A percentile compares a stretch with the other conserved stretches of the same genome.
phyloP scores from a whole-genome alignment of 2,329 filamentous ascomycete genomes.

The Pseudogymnoascus sp. region DNA sequence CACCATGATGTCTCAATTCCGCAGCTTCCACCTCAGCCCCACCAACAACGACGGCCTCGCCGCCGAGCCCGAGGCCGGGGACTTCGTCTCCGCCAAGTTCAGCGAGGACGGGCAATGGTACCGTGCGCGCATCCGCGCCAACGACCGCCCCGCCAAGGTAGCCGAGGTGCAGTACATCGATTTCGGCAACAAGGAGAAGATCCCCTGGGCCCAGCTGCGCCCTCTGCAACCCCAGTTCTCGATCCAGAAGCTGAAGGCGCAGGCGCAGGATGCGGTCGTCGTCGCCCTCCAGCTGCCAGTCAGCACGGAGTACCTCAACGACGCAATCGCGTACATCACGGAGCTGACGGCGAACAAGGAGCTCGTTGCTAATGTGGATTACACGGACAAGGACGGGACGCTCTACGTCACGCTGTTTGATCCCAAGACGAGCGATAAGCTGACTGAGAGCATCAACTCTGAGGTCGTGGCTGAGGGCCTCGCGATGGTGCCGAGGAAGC shows the following conservation, averaged over 20 bases:
- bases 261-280: constrained; percentile 80
- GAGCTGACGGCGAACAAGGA: constrained; percentile 68
- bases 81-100: constrained; percentile 87
- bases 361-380: constrained; percentile 88
- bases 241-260: constrained; percentile 72
- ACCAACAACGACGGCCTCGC: constrained; percentile 69
- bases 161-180: constrained; percentile 92
- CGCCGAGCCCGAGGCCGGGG: constrained; percentile 79
- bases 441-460: constrained; percentile 79
- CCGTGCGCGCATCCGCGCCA: constrained; percentile 80
- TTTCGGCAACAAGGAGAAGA: constrained; percentile 88
- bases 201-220: constrained; percentile 78
- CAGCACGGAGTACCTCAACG: constrained; percentile 72
- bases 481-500: constrained; percentile 85
- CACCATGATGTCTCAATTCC: constrained; percentile 84
- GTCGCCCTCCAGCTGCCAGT: constrained; percentile 83
- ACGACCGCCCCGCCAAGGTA: constrained; percentile 83
- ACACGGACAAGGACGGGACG: constrained; percentile 72
- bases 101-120: constrained; percentile 90
- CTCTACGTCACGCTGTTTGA: constrained; percentile 87
- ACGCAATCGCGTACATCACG: constrained; percentile 69
- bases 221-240: constrained; percentile 78
- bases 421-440: constrained; percentile 53
- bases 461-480: constrained; percentile 78
- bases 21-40: constrained; percentile 80